Evolutionary conservation across 148 eudicot genomes (phyloP), one percentile per base, ranked within the genome.

Genomic region (Salicornia ramosissima): DNA sequence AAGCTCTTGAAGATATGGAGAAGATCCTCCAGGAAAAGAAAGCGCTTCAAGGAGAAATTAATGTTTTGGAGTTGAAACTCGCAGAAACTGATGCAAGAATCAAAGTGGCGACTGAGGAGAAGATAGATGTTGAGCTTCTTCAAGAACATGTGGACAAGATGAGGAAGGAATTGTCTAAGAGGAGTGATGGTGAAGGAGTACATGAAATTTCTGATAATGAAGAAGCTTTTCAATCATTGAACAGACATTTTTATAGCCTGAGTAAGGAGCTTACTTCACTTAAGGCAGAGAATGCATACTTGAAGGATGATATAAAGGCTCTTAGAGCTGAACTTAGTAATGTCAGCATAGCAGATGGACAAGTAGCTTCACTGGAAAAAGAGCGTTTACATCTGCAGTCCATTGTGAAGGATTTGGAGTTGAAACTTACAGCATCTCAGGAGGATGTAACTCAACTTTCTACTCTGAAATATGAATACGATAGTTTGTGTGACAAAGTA

Each of bases 81-180:
- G 96, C 89, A 34, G 98, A 94, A 79, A 87, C 89, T 72, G 98
- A 88, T 84, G 96, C 84, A 46, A 79, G 72, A 65, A 80, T 94
- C 46, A 84, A 78, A 82, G 82, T 81, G 56, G 92, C 89, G 72
- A 77, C 97, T 24, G 83, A 88, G 78, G 87, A 90, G 73, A 94
- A 87, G 86, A 75, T 82, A 73, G 85, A 83, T 34, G 88, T 86
- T 68, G 85, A 90, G 62, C 85, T 83, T 65, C 85, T 87, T 51
- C 88, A 87, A 79, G 85, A 87, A 47, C 92, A 88, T 71, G 70
- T 87, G 83, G 86, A 76, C 71, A 88, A 82, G 75, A 71, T 90
- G 82, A 83, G 65, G 59, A 83, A 28, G 64, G 87, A 84, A 70
- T 71, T 89, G 62, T 81, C 86, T 56, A 73, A 72, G 51, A 79